phyloP scores from a whole-genome alignment of 2,329 filamentous ascomycete species.

The Setomelanomma holmii region DNA sequence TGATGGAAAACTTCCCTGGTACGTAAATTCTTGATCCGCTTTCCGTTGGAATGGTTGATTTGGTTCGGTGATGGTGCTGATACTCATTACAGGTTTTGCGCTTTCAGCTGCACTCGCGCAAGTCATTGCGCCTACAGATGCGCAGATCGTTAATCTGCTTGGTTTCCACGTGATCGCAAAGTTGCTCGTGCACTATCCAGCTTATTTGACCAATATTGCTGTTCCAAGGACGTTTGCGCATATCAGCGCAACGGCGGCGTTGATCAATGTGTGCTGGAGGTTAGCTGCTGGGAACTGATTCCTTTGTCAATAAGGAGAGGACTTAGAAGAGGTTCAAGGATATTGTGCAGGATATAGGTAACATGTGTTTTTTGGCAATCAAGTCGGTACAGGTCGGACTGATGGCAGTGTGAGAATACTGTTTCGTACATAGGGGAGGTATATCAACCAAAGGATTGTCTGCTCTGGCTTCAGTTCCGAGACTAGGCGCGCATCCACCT shows the following conservation, averaged over 20 bases:
- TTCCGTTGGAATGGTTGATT: not conserved
- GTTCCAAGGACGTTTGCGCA: slow-evolving; percentile 24
- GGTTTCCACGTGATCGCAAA: slow-evolving; percentile 32
- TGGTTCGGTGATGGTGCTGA: not conserved
- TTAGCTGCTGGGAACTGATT: slow-evolving; percentile 22
- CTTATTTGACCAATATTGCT: slow-evolving; percentile 27
- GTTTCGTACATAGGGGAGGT: no score
- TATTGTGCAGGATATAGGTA: no score
- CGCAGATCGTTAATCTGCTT: slow-evolving; percentile 29
- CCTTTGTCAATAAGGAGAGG: no score
- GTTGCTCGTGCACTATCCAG: slow-evolving; percentile 27
- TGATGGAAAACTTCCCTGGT: slow-evolving; percentile 35
- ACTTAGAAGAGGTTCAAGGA: no score
- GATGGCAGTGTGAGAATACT: no score
- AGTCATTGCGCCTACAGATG: slow-evolving; percentile 26
- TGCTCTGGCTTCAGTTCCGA: no score
- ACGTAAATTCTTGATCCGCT: not conserved
- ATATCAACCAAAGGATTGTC: no score
- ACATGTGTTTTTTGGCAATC: no score
- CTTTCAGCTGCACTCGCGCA: slow-evolving; percentile 29
- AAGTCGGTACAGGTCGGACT: no score
- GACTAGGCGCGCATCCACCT: no score
- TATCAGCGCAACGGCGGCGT: slow-evolving; percentile 27
- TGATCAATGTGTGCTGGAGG: slow-evolving; percentile 32
- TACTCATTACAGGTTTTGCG: slow-evolving; percentile 16